Percentiles rank a stretch among this genome's conserved stretches.
Evolutionary conservation across 2,329 filamentous ascomycete species (phyloP).

Genomic region (Aureobasidium subglaciale): DNA sequence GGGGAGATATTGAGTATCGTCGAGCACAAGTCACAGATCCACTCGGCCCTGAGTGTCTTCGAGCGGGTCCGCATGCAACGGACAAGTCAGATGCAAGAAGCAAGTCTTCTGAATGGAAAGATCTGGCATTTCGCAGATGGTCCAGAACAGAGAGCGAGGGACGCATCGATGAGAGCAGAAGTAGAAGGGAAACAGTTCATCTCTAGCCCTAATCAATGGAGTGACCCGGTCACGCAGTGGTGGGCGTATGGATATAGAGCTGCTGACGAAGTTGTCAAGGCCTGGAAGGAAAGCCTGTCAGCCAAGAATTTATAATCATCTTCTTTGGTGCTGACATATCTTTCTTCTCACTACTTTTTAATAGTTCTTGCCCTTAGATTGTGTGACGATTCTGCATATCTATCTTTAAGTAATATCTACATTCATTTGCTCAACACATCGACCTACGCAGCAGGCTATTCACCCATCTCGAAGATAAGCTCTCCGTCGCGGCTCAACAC

Average conservation of each 20-base stretch:
- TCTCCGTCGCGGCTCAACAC: no score
- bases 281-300: no score
- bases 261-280: no score
- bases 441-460: no score
- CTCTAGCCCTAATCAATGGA: slow-evolving; percentile 44
- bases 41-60: not conserved
- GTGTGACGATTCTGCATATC: no score
- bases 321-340: no score
- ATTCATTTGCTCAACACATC: no score
- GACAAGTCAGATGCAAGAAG: not conserved
- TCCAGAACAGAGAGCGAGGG: not conserved
- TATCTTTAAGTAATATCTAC: no score
- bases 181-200: slow-evolving; percentile 32
- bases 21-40: not conserved
- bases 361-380: no score
- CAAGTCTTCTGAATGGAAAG: not conserved
- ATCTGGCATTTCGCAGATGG: slow-evolving; percentile 5
- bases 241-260: slow-evolving; percentile 48
- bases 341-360: no score
- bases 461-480: no score
- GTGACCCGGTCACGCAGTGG: slow-evolving; percentile 38
- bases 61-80: not conserved
- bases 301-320: no score
- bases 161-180: slow-evolving; percentile 22
- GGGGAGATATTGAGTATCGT: not conserved